A percentile compares a stretch with the other conserved stretches of the same genome.
Evolutionary conservation across 108 stramenopile genomes (phyloP).

Genomic region (Cyclotella sp.): DNA sequence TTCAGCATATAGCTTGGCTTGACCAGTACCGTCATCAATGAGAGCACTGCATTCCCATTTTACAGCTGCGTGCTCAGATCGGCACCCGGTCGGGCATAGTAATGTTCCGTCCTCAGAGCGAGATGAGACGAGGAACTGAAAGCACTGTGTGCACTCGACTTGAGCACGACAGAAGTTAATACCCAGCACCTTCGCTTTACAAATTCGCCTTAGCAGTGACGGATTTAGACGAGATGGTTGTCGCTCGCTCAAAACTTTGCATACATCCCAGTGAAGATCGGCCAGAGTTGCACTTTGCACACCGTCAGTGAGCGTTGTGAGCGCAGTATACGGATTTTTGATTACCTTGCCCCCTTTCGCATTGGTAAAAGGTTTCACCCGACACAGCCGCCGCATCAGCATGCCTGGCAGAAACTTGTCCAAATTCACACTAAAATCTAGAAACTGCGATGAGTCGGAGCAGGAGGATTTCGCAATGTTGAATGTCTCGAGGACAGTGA

Average conservation of each 20-base stretch:
- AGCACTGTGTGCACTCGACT: constrained; percentile 73
- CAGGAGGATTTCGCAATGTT: background rate
- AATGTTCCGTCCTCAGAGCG: background rate
- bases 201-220: constrained; percentile 65
- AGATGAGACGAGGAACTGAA: constrained; percentile 38
- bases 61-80: constrained; percentile 44
- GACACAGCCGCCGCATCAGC: constrained; percentile 51
- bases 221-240: constrained; percentile 53
- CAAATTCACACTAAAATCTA: constrained; percentile 37
- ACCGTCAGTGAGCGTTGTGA: constrained; percentile 23
- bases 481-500: constrained; percentile 13
- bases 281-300: constrained; percentile 52
- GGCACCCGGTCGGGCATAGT: constrained; percentile 52
- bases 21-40: constrained; percentile 86
- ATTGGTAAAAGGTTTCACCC: constrained; percentile 8
- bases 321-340: constrained; percentile 26
- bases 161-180: constrained; percentile 73
- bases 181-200: constrained; percentile 55
- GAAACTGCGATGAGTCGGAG: background rate
- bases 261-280: constrained; percentile 59
- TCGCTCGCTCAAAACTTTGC: constrained; percentile 45
- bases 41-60: constrained; percentile 89
- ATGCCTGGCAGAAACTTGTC: constrained; percentile 62
- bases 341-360: background rate
- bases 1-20: constrained; percentile 85